Base-by-base conservation (phyloP, 2,329 filamentous ascomycete genomes). In the Hypocreales sp. region DNA sequence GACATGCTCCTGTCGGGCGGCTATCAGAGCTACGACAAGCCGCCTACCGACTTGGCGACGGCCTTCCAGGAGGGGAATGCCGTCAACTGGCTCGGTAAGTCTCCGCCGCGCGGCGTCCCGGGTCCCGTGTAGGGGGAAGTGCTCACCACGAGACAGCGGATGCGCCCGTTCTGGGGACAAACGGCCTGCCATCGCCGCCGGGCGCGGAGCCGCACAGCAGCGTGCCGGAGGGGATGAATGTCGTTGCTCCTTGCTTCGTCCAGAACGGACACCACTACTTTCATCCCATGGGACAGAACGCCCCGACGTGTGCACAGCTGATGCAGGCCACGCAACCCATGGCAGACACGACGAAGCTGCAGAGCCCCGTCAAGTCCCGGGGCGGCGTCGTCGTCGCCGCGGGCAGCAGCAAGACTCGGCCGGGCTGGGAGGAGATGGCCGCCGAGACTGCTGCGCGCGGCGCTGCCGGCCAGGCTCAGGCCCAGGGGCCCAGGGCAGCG, bases 51-150 rank as follows among this genome's bases (percentile, higher is more conserved):
- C 19, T 31, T 53, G 4, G 26, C 39, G 25, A 30, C 39, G 15
- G 47, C 46, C 7, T 45, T 39, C 19, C 29, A 32, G 6, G 37
- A 32, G 4, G 32, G 44, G 8, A 39, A 31, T 11, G 31, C 53
- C 3, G 41, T 55, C 19, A 49, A 51, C 28, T 56, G 53, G 53
- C 40, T 56, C 20, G 43, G 53, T 56, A 38, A 35, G 48, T 35
- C 14, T 15, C 10, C 8, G n/a, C n/a, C n/a, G n/a, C n/a, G n/a
- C n/a, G n/a, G n/a, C n/a, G n/a, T n/a, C n/a, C n/a, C n/a, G n/a
- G n/a, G n/a, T n/a, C n/a, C n/a, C n/a, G n/a, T n/a, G n/a, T n/a
- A n/a, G n/a, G n/a, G n/a, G n/a, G n/a, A n/a, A n/a, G n/a, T 14
- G 12, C 30, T 45, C 21, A 50, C 23, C 12, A 18, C 19, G n/a